Percentiles rank a stretch among this genome's conserved stretches.
phyloP scores from a whole-genome alignment of 2,329 filamentous ascomycete species.

The Celoporthe dispersa region DNA sequence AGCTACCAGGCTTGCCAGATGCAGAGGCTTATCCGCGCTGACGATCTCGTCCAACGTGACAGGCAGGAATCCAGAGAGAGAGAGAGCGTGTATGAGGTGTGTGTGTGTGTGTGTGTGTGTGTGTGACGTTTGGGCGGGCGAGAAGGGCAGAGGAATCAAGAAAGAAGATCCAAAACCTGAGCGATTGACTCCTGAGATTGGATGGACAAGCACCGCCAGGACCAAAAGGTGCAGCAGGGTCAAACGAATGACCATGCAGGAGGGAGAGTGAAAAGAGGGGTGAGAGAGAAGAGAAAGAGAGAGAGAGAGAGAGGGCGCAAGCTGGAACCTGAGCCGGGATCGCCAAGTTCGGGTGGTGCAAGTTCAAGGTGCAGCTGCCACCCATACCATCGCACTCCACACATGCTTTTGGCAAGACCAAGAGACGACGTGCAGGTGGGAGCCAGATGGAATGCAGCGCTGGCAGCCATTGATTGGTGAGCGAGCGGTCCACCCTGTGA shows the following conservation, averaged over 20 bases:
- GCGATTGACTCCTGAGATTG: neutral
- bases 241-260: neutral
- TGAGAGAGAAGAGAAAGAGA: neutral
- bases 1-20: neutral
- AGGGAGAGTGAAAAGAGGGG: neutral
- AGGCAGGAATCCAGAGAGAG: neutral
- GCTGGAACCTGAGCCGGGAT: slow-evolving; percentile 19
- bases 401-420: neutral
- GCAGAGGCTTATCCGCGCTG: neutral
- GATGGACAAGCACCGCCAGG: neutral
- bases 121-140: neutral
- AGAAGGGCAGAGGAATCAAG: neutral
- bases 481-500: slow-evolving; percentile 11
- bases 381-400: neutral
- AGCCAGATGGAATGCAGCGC: slow-evolving; percentile 4
- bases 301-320: slow-evolving; percentile 13
- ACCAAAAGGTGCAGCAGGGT: neutral
- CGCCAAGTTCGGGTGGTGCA: slow-evolving; percentile 14
- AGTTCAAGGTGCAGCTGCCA: slow-evolving; percentile 9
- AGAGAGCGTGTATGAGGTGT: no score
- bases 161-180: slow-evolving; percentile 3
- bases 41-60: neutral
- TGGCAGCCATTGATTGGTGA: slow-evolving; percentile 21
- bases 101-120: no score
- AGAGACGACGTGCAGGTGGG: neutral